Percentiles rank a stretch among this genome's conserved stretches.
phyloP scores from a whole-genome alignment of 352 stramenopile species.

The Pseudoperonospora humuli region DNA sequence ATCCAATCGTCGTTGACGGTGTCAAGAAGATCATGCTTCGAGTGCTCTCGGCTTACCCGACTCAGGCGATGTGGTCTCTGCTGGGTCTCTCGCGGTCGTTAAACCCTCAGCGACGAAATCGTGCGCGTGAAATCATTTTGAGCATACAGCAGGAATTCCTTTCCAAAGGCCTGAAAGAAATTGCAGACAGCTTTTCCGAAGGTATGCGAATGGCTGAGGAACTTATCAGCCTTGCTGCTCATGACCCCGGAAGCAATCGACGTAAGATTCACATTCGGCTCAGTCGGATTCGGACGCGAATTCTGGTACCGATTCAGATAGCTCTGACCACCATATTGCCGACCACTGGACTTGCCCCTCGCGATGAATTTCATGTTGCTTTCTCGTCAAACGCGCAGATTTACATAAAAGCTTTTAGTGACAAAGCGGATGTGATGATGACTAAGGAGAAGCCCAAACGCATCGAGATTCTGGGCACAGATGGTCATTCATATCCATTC shows the following conservation, averaged over 20 bases:
- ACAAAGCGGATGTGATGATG: constrained; percentile 93
- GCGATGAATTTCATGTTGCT: constrained; percentile 41
- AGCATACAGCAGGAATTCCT: constrained; percentile 59
- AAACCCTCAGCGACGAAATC: constrained; percentile 57
- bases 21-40: constrained; percentile 92
- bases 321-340: constrained; percentile 69
- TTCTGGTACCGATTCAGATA: constrained; percentile 77
- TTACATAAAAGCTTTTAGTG: constrained; percentile 84
- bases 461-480: constrained; percentile 82
- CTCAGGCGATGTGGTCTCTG: constrained; percentile 96
- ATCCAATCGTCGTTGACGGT: constrained; percentile 71
- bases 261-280: constrained; percentile 79
- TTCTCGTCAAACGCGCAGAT: constrained; percentile 67
- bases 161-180: constrained; percentile 49
- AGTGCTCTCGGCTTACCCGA: constrained; percentile 91
- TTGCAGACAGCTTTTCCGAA: constrained; percentile 79
- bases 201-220: constrained; percentile 89
- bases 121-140: constrained; percentile 58
- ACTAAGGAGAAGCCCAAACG: constrained; percentile 99
- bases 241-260: constrained; percentile 63
- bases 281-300: constrained; percentile 53
- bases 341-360: constrained; percentile 47
- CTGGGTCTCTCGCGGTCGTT: constrained; percentile 91
- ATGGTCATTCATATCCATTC: constrained; percentile 83
- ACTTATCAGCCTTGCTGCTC: constrained; percentile 90